These are phyloP conservation scores for Leccinum rimulosum DNA, from an alignment of 768 basidiomycete species.

Conservation along the genomic window DNA sequence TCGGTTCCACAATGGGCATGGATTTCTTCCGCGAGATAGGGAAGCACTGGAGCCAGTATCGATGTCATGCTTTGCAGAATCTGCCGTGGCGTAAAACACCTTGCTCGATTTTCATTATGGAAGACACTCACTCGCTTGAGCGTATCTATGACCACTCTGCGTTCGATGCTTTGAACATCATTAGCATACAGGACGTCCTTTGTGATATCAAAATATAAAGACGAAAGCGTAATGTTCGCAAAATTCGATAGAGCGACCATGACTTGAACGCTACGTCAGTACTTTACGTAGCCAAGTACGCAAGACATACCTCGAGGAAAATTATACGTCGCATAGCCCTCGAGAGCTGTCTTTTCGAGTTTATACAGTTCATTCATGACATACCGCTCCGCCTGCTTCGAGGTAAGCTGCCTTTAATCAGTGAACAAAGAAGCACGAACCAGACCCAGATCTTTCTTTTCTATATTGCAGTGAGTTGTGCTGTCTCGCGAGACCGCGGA, in stretches of 20 bases:
- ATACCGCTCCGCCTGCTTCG: slow-evolving; percentile 71
- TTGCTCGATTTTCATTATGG: background rate
- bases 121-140: slow-evolving; percentile 56
- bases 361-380: slow-evolving; percentile 80
- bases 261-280: slow-evolving; percentile 44
- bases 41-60: slow-evolving; percentile 81
- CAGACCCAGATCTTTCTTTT: slow-evolving; percentile 53
- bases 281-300: background rate
- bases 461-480: slow-evolving; percentile 1
- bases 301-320: slow-evolving; percentile 71
- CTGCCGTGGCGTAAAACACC: slow-evolving; percentile 34
- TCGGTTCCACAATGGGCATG: slow-evolving; percentile 34
- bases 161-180: slow-evolving; percentile 43
- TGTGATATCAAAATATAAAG: slow-evolving; percentile 88
- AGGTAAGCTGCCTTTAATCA: slow-evolving; percentile 7
- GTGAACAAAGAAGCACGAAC: slow-evolving; percentile 39
- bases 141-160: slow-evolving; percentile 67
- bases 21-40: slow-evolving; percentile 90
- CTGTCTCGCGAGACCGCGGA: slow-evolving; percentile 15
- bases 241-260: slow-evolving; percentile 73
- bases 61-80: slow-evolving; percentile 63
- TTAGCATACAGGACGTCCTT: slow-evolving; percentile 90
- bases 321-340: slow-evolving; percentile 69
- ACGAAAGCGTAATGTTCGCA: slow-evolving; percentile 79
- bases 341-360: slow-evolving; percentile 64